Evolutionary conservation across 805 yeast genomes (phyloP), one percentile per base, ranked within the genome.

Genomic region (Candida stauntonica): DNA sequence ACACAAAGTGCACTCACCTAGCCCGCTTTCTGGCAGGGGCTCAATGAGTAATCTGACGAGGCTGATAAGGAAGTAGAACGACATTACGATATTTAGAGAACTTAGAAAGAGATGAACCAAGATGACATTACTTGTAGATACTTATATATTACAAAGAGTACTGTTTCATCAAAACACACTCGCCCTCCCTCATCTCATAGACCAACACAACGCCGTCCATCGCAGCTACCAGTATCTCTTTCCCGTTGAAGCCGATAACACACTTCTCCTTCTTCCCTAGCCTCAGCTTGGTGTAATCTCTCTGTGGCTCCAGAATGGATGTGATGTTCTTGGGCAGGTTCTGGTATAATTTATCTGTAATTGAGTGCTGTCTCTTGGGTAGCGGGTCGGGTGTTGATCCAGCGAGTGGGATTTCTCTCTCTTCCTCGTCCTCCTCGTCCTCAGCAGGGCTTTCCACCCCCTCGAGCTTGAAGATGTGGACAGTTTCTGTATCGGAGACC

Each of bases 241-340:
- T 42, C 3, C 45, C 52, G 11, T 34, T 42, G 34, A 52, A 49
- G 7, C 55, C 57, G 9, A 50, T 35, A 2, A 45, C 26, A 9
- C 36, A 34, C 14, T 18, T 33, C 15, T 21, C 20, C 16, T 33
- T 19, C 13, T 28, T 27, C 3, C 61, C 55, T 23, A 78, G 60
- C 46, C 71, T 77, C 31, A 78, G 62, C 21, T 68, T 75, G 3
- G 85, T 84, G 63, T 75, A 79, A 44, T 79, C 82, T 36, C 86
- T 56, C 15, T 79, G 73, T 3, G 86, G 86, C 47, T 79, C 84
- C 30, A 79, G 52, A 5, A 79, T 77, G 2, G 82, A 73, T 11
- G 79, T 48, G 31, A 59, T 39, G 31, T 56, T 55, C 27, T 49
- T 52, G 1, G 62, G 58, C 15, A 55, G 41, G 20, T 53, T 55